These are phyloP conservation scores for Amylostereum areolatum DNA, from an alignment of 1,284 basidiomycete genomes.

Conservation along the genomic window DNA sequence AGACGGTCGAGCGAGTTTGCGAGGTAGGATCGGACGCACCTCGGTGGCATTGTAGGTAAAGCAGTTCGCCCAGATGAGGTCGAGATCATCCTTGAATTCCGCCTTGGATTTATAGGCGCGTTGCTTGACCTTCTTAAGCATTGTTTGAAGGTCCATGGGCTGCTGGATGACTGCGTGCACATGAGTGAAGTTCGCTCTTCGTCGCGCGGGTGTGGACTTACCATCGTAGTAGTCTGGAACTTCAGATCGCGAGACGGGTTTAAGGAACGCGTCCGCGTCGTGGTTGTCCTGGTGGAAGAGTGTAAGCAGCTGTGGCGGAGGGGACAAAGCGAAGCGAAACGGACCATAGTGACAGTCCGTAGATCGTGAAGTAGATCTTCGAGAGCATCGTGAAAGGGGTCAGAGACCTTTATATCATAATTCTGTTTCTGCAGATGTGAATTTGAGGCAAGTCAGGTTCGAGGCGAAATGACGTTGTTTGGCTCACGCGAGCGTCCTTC, in stretches of 20 bases:
- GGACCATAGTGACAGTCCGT: conserved; percentile 69
- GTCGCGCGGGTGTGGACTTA: conserved; percentile 27
- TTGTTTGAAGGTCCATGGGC: conserved; percentile 93
- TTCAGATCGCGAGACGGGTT: conserved; percentile 82
- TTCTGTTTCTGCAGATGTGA: conserved; percentile 39
- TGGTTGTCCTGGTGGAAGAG: conserved; percentile 62
- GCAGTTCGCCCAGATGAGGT: conserved; percentile 97
- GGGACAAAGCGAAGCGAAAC: conserved; percentile 22
- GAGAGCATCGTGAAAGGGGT: conserved; percentile 87
- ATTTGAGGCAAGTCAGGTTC: conserved; percentile 7
- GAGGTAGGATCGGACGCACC: conserved; percentile 39
- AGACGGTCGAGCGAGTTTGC: neutral
- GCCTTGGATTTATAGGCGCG: conserved; percentile 91
- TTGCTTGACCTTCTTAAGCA: conserved; percentile 88
- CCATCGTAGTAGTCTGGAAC: conserved; percentile 88
- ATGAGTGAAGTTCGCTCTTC: neutral
- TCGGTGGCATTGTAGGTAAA: conserved; percentile 87
- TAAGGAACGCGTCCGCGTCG: conserved; percentile 85
- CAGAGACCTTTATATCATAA: conserved; percentile 70
- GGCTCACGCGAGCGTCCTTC: conserved; percentile 69
- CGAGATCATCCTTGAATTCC: conserved; percentile 90
- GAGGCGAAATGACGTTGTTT: conserved; percentile 12
- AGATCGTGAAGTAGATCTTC: conserved; percentile 85
- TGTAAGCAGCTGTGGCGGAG: conserved; percentile 10
- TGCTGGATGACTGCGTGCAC: conserved; percentile 66